Conservation (phyloP, 2,329 filamentous ascomycete genomes). For the Fusarium sp. region DNA sequence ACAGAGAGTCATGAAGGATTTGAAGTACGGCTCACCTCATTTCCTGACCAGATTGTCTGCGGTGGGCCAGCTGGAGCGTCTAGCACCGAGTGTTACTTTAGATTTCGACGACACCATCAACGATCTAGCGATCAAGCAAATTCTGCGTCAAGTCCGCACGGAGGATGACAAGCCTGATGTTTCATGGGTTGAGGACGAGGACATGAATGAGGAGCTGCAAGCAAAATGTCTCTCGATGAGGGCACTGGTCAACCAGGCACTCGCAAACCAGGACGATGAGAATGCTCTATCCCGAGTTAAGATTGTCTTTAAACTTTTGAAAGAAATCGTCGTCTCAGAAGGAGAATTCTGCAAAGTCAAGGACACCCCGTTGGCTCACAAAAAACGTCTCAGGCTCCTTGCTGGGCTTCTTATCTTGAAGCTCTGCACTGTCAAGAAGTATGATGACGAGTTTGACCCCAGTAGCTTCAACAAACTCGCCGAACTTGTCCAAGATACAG, state of each 20-base stretch:
- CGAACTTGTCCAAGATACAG: slow-evolving; percentile 82
- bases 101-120: slow-evolving; percentile 82
- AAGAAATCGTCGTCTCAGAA: slow-evolving; percentile 77
- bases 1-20: slow-evolving; percentile 78
- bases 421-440: slow-evolving; percentile 79
- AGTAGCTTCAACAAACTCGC: slow-evolving; percentile 85
- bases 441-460: slow-evolving; percentile 81
- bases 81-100: slow-evolving; percentile 78
- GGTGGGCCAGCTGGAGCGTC: slow-evolving; percentile 79
- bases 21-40: slow-evolving; percentile 77
- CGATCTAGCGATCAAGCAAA: slow-evolving; percentile 79
- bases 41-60: slow-evolving; percentile 82
- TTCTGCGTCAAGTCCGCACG: slow-evolving; percentile 77
- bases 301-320: slow-evolving; percentile 82
- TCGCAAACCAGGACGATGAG: slow-evolving; percentile 67
- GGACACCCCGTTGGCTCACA: slow-evolving; percentile 82
- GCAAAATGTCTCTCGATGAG: slow-evolving; percentile 88
- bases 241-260: slow-evolving; percentile 86
- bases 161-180: slow-evolving; percentile 68
- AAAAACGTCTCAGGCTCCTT: slow-evolving; percentile 81
- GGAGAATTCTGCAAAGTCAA: slow-evolving; percentile 84
- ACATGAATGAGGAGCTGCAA: slow-evolving; percentile 82
- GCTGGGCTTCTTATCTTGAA: slow-evolving; percentile 88
- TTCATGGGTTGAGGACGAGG: slow-evolving; percentile 75
- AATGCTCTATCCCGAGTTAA: slow-evolving; percentile 70